phyloP scores from a whole-genome alignment of 2,329 filamentous ascomycete genomes.

The Colletotrichum sublineola region DNA sequence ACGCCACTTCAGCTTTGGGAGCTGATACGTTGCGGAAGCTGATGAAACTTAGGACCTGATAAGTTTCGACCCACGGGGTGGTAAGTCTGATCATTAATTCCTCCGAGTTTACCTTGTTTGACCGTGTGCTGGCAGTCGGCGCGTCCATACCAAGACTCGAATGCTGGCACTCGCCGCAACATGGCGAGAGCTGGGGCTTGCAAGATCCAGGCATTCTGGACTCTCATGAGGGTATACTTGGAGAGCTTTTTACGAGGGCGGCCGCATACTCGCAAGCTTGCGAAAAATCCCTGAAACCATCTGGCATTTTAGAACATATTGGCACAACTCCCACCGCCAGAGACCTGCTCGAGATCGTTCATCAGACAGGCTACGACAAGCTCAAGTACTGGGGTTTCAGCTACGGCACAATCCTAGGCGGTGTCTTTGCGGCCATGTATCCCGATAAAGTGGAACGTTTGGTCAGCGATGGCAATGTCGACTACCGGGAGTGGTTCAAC shows the following conservation, averaged over 20 bases:
- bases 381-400: constrained; percentile 68
- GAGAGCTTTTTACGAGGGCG: constrained; percentile 60
- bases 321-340: constrained; percentile 60
- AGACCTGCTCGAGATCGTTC: constrained; percentile 62
- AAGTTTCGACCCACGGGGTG: constrained; percentile 64
- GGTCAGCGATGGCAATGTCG: constrained; percentile 66
- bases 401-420: constrained; percentile 67
- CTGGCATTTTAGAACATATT: constrained; percentile 56
- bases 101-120: neutral
- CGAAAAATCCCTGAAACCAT: constrained; percentile 53
- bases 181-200: constrained; percentile 58
- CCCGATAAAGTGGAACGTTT: constrained; percentile 64
- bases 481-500: constrained; percentile 67
- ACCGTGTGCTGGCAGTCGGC: constrained; percentile 52
- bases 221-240: constrained; percentile 60
- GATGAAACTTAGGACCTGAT: constrained; percentile 59
- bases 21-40: neutral
- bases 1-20: neutral
- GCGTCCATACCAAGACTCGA: constrained; percentile 64
- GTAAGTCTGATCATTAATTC: constrained; percentile 45
- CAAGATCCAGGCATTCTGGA: constrained; percentile 61
- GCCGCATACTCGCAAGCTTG: constrained; percentile 59
- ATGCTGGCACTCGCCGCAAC: constrained; percentile 62
- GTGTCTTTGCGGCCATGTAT: constrained; percentile 65
- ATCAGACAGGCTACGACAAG: constrained; percentile 56